Base-by-base conservation (phyloP, 306 rosid genomes). In the Betula pendula region DNA sequence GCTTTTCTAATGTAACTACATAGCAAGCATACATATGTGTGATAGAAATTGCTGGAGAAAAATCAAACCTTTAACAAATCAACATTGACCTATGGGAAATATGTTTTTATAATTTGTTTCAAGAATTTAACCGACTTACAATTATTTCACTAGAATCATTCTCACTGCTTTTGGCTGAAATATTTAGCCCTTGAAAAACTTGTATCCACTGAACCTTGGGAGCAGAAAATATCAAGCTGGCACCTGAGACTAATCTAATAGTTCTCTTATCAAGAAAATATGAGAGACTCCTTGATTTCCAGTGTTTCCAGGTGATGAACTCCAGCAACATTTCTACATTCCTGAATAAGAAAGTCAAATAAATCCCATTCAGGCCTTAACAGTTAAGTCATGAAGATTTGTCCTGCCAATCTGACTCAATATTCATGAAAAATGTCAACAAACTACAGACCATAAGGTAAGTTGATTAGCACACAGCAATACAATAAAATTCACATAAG, bases 201-300 rank as follows among this genome's bases (percentile, higher is more conserved):
- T 77, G 77, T 45, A 62, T 56, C 88, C 88, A 84, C 77, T 84
- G 83, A 62, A 48, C 51, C 82, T 84, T 84, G 24, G 85, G 78
- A 43, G 85, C 74, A 69, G 82, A 74, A 65, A 81, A 84, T 70
- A 84, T 75, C 85, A 84, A 35, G 78, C 85, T 81, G 50, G 88
- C 85, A 68, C 85, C 88, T 7, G 88, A 84, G 67, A 84, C 85
- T 73, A 84, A 74, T 70, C 48, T 72, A 60, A 81, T 17, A 62
- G 78, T 35, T 77, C 85, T 84, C 60, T 73, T 81, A 73, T 84
- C 85, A 43, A 84, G 75, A 66, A 81, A 77, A 47, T 73, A 84
- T 9, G 76, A 73, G 24, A 81, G 73, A 78, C n/a, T 58, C 62
- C 75, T 70, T 8, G 78, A 81, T 65, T 77, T 84, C 88, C 85